phyloP scores from a whole-genome alignment of 192 early-diverging fungal genomes.

The Martensiomyces pterosporus region DNA sequence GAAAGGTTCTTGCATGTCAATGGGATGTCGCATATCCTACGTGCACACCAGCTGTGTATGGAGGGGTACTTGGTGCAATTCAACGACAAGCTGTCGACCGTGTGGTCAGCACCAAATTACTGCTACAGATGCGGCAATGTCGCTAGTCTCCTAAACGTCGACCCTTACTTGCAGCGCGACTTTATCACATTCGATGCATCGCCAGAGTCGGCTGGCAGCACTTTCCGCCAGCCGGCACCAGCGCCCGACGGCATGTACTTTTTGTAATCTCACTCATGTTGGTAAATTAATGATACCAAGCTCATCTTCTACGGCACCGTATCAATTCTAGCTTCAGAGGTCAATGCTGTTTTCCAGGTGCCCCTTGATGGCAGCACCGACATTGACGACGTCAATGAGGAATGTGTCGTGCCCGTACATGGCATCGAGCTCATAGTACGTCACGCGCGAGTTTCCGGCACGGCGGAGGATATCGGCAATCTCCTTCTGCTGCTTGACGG shows the following conservation, averaged over 20 bases:
- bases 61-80: conserved; percentile 76
- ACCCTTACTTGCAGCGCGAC: conserved; percentile 41
- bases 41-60: conserved; percentile 97
- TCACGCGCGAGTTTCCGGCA: conserved; percentile 85
- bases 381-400: conserved; percentile 82
- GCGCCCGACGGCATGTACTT: conserved; percentile 36
- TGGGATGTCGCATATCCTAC: conserved; percentile 79
- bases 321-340: not conserved
- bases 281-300: too few species aligned
- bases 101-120: conserved; percentile 97
- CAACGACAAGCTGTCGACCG: conserved; percentile 90
- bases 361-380: conserved; percentile 94
- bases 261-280: too few species aligned
- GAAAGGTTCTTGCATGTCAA: conserved; percentile 97
- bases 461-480: conserved; percentile 81
- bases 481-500: conserved; percentile 92
- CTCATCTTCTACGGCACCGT: not conserved
- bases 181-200: conserved; percentile 46
- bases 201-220: conserved; percentile 7
- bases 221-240: conserved; percentile 6
- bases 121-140: conserved; percentile 98
- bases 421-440: conserved; percentile 95
- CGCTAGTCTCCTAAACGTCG: conserved; percentile 86
- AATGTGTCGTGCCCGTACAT: conserved; percentile 98
- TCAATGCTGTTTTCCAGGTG: conserved; percentile 58